phyloP scores from a whole-genome alignment of 2,329 filamentous ascomycete genomes.

The Phialocephala sp. region DNA sequence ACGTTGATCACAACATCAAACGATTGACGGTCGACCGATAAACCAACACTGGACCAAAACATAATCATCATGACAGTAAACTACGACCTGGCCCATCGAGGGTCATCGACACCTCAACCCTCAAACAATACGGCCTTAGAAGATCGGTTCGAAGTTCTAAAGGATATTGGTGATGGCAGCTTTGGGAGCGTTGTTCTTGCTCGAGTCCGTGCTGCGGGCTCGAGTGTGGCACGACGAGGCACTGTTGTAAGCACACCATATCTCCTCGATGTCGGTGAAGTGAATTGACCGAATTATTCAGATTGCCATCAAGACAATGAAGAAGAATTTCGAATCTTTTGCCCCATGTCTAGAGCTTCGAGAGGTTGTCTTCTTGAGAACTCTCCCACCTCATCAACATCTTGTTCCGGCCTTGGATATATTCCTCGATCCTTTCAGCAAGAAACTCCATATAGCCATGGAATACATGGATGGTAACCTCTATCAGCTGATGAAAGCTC shows the following conservation, averaged over 20 bases:
- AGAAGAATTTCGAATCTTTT: slow-evolving; percentile 97
- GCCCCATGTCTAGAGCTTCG: slow-evolving; percentile 88
- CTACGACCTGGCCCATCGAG: slow-evolving; percentile 74
- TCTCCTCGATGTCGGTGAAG: not conserved
- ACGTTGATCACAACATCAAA: slow-evolving; percentile 25
- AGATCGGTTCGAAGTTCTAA: slow-evolving; percentile 94
- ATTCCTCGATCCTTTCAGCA: slow-evolving; percentile 93
- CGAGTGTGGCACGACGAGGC: slow-evolving; percentile 85
- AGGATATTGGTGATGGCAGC: slow-evolving; percentile 98
- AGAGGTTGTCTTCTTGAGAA: slow-evolving; percentile 95
- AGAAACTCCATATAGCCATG: slow-evolving; percentile 98
- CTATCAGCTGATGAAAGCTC: slow-evolving; percentile 98
- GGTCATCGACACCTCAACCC: slow-evolving; percentile 58
- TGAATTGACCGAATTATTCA: slow-evolving; percentile 47
- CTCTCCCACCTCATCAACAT: slow-evolving; percentile 85
- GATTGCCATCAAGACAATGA: slow-evolving; percentile 99
- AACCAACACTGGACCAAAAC: not conserved
- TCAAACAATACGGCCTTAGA: slow-evolving; percentile 69
- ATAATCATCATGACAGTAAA: slow-evolving; percentile 72
- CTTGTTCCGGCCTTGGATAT: slow-evolving; percentile 98
- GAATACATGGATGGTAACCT: slow-evolving; percentile 99
- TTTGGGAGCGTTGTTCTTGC: slow-evolving; percentile 96
- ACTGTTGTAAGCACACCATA: slow-evolving; percentile 74
- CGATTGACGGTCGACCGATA: slow-evolving; percentile 9
- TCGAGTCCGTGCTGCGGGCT: slow-evolving; percentile 87